Percentiles rank a stretch among this genome's conserved stretches.
phyloP scores from a whole-genome alignment of 306 rosid genomes.

The Gleditsia sinensis region DNA sequence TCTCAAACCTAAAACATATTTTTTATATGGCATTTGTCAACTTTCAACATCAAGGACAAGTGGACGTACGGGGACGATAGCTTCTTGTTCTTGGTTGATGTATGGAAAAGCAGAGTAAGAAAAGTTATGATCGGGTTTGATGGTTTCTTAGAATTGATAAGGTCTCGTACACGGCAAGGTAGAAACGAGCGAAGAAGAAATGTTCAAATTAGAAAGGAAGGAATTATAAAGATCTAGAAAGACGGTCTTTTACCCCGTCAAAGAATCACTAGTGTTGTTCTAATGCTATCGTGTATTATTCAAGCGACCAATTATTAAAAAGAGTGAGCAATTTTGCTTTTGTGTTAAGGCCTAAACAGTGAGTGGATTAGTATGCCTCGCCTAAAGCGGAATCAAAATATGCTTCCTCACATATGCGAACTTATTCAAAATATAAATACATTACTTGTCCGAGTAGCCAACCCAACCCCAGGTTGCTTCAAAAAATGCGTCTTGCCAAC shows the following conservation, averaged over 20 bases:
- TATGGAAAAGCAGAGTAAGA: background rate
- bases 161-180: conserved; percentile 9
- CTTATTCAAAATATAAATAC: background rate
- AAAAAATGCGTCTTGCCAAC: background rate
- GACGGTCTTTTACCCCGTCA: background rate
- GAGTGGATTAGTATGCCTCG: too few relatives aligned
- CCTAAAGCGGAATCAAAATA: too few relatives aligned
- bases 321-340: too few relatives aligned
- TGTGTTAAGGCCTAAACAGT: too few relatives aligned
- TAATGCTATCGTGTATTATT: too few relatives aligned
- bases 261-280: too few relatives aligned
- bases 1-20: background rate
- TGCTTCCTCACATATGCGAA: too few relatives aligned
- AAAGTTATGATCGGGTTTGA: background rate
- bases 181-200: background rate
- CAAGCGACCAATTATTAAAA: too few relatives aligned
- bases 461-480: background rate
- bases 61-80: background rate
- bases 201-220: background rate
- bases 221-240: too few relatives aligned
- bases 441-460: conserved; percentile 30
- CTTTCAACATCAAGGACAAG: background rate
- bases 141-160: background rate
- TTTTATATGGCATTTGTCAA: background rate
- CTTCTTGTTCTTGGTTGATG: background rate